Percentiles rank a stretch among this genome's conserved stretches.
Evolutionary conservation across 2,329 filamentous ascomycete species (phyloP).

Genomic region (Aureobasidium sp.): DNA sequence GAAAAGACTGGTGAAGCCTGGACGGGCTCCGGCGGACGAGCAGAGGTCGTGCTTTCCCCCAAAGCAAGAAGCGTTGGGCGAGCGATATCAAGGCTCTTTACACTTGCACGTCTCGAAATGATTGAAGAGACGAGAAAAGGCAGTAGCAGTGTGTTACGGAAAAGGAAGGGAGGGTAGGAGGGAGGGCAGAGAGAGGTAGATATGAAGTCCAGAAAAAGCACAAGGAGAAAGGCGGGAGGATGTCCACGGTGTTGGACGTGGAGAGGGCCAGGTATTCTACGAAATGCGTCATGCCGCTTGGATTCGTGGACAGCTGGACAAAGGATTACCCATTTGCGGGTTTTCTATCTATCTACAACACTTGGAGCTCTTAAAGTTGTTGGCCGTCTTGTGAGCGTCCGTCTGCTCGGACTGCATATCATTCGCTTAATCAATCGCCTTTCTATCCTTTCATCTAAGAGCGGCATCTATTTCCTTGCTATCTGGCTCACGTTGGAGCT

Average conservation of each 20-base stretch:
- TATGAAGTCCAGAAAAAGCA: constrained; percentile 8
- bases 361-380: not conserved
- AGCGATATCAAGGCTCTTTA: not conserved
- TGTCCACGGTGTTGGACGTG: constrained; percentile 10
- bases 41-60: constrained; percentile 18
- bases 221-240: constrained; percentile 16
- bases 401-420: not conserved
- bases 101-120: constrained; percentile 12
- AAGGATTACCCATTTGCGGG: constrained; percentile 6
- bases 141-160: constrained; percentile 8
- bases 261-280: not conserved
- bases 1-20: constrained; percentile 14
- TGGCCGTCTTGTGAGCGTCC: not conserved
- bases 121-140: constrained; percentile 11
- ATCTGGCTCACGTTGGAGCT: not conserved
- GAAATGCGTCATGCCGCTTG: constrained; percentile 5
- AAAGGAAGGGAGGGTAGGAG: constrained; percentile 17
- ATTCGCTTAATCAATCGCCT: constrained; percentile 3
- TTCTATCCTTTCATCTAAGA: not conserved
- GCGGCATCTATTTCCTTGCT: not conserved
- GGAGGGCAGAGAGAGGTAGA: constrained; percentile 5
- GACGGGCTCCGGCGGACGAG: constrained; percentile 9
- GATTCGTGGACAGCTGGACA: constrained; percentile 16
- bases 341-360: constrained; percentile 10
- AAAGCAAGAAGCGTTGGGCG: constrained; percentile 14